Percentiles rank a stretch among this genome's conserved stretches.
Conservation (phyloP, 441 rosid genomes). For the Mallotus repandus region DNA sequence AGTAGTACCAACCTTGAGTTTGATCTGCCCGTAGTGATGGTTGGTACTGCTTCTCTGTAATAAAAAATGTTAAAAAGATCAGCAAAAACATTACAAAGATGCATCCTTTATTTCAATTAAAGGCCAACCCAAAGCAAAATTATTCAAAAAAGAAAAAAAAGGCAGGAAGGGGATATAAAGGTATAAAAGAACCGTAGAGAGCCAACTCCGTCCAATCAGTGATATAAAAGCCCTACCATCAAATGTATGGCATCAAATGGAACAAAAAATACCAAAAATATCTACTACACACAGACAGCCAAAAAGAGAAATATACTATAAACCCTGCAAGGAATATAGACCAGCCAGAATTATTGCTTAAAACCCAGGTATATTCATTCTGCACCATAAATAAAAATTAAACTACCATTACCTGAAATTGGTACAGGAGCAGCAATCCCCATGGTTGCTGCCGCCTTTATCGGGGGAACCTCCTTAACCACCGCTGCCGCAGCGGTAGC, state of each 20-base stretch:
- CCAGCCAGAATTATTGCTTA: conserved; percentile 14
- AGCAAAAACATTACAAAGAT: neutral
- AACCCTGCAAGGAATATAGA: neutral
- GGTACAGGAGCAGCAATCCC: conserved; percentile 43
- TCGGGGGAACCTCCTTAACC: conserved; percentile 26
- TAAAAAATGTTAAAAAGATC: neutral
- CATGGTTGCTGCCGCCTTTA: conserved; percentile 16
- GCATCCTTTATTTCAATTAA: neutral
- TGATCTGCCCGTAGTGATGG: conserved; percentile 33
- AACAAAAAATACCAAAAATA: neutral
- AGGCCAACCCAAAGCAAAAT: too few relatives aligned
- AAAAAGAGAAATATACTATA: neutral
- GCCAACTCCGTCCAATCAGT: neutral
- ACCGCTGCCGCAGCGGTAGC: neutral
- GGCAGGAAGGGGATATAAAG: too few relatives aligned
- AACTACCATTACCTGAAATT: conserved; percentile 42
- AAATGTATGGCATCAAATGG: neutral
- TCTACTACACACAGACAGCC: neutral
- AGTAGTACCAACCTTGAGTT: conserved; percentile 43
- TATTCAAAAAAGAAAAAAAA: neutral
- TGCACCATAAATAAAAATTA: neutral
- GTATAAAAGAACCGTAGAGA: neutral
- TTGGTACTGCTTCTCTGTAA: conserved; percentile 53
- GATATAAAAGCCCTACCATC: conserved; percentile 2
- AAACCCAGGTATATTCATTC: conserved; percentile 5